Percentiles rank a stretch among this genome's conserved stretches.
These are phyloP conservation scores for Monilinia fructigena DNA, from an alignment of 2,329 filamentous ascomycete species.

Conservation along the genomic window DNA sequence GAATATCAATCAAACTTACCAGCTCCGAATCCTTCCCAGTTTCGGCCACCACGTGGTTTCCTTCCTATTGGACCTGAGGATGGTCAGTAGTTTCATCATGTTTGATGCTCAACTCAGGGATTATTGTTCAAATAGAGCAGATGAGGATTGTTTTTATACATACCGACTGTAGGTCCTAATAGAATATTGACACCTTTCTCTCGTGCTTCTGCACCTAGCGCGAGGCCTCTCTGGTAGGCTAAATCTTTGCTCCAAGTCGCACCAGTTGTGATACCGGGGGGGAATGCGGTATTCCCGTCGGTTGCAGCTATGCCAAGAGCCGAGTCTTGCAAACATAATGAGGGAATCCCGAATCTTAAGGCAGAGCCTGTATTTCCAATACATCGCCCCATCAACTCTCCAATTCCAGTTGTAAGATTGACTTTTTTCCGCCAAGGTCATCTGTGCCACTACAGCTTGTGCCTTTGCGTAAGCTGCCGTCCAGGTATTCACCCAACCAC, in stretches of 20 bases:
- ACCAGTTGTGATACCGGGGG: constrained; percentile 73
- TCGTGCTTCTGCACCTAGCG: constrained; percentile 67
- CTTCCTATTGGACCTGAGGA: constrained; percentile 62
- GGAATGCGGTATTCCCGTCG: constrained; percentile 74
- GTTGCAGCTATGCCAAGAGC: constrained; percentile 70
- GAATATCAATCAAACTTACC: constrained; percentile 9
- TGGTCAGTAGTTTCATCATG: background rate
- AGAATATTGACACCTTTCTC: constrained; percentile 72
- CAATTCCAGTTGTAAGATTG: constrained; percentile 71
- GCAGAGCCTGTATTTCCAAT: constrained; percentile 76
- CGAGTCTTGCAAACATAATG: constrained; percentile 69
- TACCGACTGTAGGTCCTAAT: constrained; percentile 54
- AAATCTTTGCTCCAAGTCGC: constrained; percentile 73
- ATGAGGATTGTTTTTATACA: background rate
- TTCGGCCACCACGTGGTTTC: constrained; percentile 70
- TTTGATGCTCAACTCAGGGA: background rate
- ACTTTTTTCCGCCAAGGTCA: constrained; percentile 83
- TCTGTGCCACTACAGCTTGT: constrained; percentile 63
- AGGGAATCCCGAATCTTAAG: constrained; percentile 66
- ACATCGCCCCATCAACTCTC: constrained; percentile 69
- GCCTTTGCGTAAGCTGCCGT: constrained; percentile 68
- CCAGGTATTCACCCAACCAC: constrained; percentile 61
- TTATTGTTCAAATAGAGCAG: background rate
- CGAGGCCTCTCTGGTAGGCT: constrained; percentile 66
- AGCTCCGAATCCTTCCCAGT: constrained; percentile 71